Conservation (phyloP, 495 filamentous ascomycete species). For the Penicillium nucicola region DNA sequence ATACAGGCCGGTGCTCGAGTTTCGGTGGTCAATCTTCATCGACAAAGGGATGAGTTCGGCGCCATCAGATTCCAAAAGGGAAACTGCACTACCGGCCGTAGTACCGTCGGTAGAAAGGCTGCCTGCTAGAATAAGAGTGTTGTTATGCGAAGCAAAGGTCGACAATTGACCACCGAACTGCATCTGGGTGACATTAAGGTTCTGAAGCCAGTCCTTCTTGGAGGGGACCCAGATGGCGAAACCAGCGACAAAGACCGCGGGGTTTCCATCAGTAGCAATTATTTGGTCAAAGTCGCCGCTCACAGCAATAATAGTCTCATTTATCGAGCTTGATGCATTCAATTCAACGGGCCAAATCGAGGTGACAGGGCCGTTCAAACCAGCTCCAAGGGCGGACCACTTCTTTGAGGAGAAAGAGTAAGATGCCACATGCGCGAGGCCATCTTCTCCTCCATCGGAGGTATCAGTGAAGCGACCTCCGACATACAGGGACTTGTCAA, state of each 20-base stretch:
- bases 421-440: slow-evolving; percentile 69
- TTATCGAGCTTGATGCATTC: slow-evolving; percentile 68
- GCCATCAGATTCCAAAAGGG: slow-evolving; percentile 48
- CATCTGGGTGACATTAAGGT: slow-evolving; percentile 64
- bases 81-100: slow-evolving; percentile 65
- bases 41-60: slow-evolving; percentile 56
- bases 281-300: slow-evolving; percentile 78
- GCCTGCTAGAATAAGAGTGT: slow-evolving; percentile 70
- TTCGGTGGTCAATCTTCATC: slow-evolving; percentile 55
- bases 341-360: slow-evolving; percentile 72
- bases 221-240: slow-evolving; percentile 97
- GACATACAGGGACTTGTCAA: slow-evolving; percentile 68
- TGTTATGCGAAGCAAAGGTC: slow-evolving; percentile 59
- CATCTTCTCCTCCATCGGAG: slow-evolving; percentile 51
- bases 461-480: slow-evolving; percentile 85
- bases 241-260: slow-evolving; percentile 59
- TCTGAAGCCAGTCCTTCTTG: slow-evolving; percentile 81
- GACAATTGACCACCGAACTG: slow-evolving; percentile 69
- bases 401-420: slow-evolving; percentile 65
- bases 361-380: slow-evolving; percentile 76
- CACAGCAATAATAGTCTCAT: slow-evolving; percentile 72
- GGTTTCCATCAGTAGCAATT: slow-evolving; percentile 59
- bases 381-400: slow-evolving; percentile 81
- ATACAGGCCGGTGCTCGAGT: slow-evolving; percentile 60
- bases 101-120: slow-evolving; percentile 69